Base-by-base conservation (phyloP, 2,329 filamentous ascomycete genomes). In the Plectosphaerella plurivora region DNA sequence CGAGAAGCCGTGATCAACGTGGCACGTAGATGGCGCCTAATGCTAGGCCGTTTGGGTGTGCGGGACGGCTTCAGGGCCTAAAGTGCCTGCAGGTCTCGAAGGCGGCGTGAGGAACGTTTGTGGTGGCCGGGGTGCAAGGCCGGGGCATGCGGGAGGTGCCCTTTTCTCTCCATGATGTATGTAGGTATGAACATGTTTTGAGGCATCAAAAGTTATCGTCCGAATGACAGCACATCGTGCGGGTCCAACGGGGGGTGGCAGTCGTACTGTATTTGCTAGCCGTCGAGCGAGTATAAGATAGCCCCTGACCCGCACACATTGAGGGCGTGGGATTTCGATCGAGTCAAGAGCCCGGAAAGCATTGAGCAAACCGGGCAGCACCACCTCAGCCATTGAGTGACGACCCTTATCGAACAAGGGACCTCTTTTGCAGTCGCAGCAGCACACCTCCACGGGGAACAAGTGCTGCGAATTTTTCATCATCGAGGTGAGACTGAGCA, bases 281-380 rank as follows among this genome's bases (percentile, higher is more conserved):
- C 45, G 57, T 61, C 59, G 55, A 62, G 59, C 60, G 60, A 65
- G 67, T 72, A 72, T 72, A 72, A 72, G 68, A 69, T 71, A 60
- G 64, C 64, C 63, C 61, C 57, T 57, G 54, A 60, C 65, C 65
- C 65, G 61, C 57, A 52, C 41, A 44, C 41, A 44, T 20, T 8
- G 41, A 44, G 41, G n/a, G 41, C 16, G 18, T 33, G 28, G 28
- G 28, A 33, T 33, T 33, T 33, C 11, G n/a, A 44, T 33, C 11
- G n/a, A 44, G 18, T 18, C 15, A 18, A 44, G n/a, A 44, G 41
- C 41, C 41, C 10, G 41, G 18, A 44, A 18, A 44, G 18, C 41
- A 18, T 41, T 16, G n/a, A 41, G n/a, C 28, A 33, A 33, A 33
- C 28, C 28, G 28, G 28, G 28, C 28, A 33, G 28, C 28, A 33